Evolutionary conservation across 352 stramenopile species (phyloP).

Genomic region (Thraustochytrium sp.): DNA sequence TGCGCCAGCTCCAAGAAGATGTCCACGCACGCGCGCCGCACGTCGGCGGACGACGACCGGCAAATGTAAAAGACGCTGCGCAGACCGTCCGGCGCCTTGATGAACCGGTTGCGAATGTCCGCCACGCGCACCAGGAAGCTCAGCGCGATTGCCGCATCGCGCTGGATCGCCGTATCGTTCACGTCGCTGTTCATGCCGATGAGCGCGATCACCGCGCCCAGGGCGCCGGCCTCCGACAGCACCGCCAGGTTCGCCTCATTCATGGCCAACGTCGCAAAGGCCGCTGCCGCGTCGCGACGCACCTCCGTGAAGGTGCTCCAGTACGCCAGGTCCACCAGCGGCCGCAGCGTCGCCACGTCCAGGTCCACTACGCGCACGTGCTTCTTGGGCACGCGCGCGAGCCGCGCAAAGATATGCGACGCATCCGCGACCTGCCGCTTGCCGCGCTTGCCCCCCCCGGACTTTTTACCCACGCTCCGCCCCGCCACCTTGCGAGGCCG

Average conservation of each 20-base stretch:
- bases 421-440: neutral
- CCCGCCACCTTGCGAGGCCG: too few species aligned
- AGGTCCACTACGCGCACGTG: slow-evolving; percentile 17
- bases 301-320: slow-evolving; percentile 73
- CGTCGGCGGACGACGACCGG: slow-evolving; percentile 56
- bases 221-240: slow-evolving; percentile 61
- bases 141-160: slow-evolving; percentile 63
- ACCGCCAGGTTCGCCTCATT: slow-evolving; percentile 68
- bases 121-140: slow-evolving; percentile 52
- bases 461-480: too few species aligned
- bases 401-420: neutral
- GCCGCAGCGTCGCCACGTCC: slow-evolving; percentile 53
- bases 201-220: slow-evolving; percentile 68
- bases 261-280: slow-evolving; percentile 64
- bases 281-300: slow-evolving; percentile 64
- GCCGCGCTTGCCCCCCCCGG: too few species aligned
- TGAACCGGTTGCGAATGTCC: slow-evolving; percentile 51
- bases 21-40: slow-evolving; percentile 60
- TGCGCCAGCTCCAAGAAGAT: slow-evolving; percentile 61
- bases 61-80: slow-evolving; percentile 65
- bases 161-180: slow-evolving; percentile 61
- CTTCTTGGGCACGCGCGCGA: slow-evolving; percentile 7
- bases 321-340: slow-evolving; percentile 74
- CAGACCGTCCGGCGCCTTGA: slow-evolving; percentile 62
- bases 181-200: slow-evolving; percentile 57